A percentile compares a stretch with the other conserved stretches of the same genome.
Conservation (phyloP, 192 early-diverging fungal genomes). For the Coemansia sp. region DNA sequence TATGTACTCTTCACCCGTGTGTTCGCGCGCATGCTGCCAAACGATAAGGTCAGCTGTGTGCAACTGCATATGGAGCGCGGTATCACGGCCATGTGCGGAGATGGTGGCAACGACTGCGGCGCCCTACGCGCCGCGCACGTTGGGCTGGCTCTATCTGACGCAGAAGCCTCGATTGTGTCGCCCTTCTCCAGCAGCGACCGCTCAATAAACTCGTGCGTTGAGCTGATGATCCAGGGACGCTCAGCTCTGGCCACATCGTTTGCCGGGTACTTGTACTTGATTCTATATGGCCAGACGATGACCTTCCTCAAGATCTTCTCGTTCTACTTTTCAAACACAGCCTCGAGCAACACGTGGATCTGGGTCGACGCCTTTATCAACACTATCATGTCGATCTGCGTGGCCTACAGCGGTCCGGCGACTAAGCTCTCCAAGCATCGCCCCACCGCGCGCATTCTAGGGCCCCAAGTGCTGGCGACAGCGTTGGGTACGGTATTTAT, state of each 20-base stretch:
- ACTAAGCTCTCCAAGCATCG: slow-evolving; percentile 55
- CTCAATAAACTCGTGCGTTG: slow-evolving; percentile 69
- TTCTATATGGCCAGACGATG: slow-evolving; percentile 70
- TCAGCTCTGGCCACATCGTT: slow-evolving; percentile 70
- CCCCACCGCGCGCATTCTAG: slow-evolving; percentile 73
- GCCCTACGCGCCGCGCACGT: slow-evolving; percentile 81
- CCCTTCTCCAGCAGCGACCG: slow-evolving; percentile 70
- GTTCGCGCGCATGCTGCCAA: slow-evolving; percentile 79
- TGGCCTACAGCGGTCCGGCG: slow-evolving; percentile 65
- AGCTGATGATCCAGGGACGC: slow-evolving; percentile 68
- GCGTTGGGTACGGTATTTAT: slow-evolving; percentile 65
- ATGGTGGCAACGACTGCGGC: slow-evolving; percentile 83
- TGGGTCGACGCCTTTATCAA: slow-evolving; percentile 68
- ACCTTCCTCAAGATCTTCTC: slow-evolving; percentile 62
- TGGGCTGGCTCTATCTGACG: slow-evolving; percentile 76
- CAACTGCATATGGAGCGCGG: slow-evolving; percentile 72
- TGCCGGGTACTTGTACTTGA: slow-evolving; percentile 69
- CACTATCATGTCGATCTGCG: slow-evolving; percentile 61
- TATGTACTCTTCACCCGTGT: slow-evolving; percentile 69
- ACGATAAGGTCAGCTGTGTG: slow-evolving; percentile 75
- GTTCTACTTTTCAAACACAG: slow-evolving; percentile 67
- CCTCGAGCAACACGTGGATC: slow-evolving; percentile 69
- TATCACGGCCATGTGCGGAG: slow-evolving; percentile 83
- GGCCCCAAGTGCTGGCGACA: slow-evolving; percentile 66
- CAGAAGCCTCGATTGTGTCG: slow-evolving; percentile 80